Evolutionary conservation across 768 basidiomycete genomes (phyloP).

Genomic region (Lanmaoa rubissima): DNA sequence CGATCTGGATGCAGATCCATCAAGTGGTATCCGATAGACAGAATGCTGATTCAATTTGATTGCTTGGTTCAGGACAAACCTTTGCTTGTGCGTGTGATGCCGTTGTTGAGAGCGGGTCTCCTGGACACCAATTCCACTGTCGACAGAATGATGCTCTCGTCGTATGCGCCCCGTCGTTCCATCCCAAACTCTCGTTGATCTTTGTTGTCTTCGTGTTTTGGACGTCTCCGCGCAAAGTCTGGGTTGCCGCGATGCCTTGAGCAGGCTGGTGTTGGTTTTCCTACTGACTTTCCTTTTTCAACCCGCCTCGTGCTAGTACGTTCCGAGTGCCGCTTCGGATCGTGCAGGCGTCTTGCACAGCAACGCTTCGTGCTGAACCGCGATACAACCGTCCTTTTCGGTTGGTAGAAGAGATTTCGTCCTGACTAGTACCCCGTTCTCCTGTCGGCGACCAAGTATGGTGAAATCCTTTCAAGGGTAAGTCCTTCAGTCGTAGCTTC

Average conservation of each 20-base stretch:
- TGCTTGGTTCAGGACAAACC: neutral
- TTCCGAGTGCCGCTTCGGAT: neutral
- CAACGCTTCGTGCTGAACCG: neutral
- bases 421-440: neutral
- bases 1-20: neutral
- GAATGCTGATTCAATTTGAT: neutral
- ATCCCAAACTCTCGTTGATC: neutral
- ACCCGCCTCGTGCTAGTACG: neutral
- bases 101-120: neutral
- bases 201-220: neutral
- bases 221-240: neutral
- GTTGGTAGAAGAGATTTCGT: neutral
- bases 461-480: neutral
- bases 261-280: no score
- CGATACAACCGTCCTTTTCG: neutral
- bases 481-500: neutral
- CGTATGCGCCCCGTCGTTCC: neutral
- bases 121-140: no score
- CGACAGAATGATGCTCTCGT: neutral
- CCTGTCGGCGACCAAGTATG: neutral
- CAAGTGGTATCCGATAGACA: no score
- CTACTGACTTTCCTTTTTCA: neutral
- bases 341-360: neutral
- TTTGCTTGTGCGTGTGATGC: no score
- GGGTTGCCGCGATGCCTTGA: neutral